A percentile compares a stretch with the other conserved stretches of the same genome.
Conservation (phyloP, 2,329 filamentous ascomycete species). For the Hirsutella rhossiliensis region DNA sequence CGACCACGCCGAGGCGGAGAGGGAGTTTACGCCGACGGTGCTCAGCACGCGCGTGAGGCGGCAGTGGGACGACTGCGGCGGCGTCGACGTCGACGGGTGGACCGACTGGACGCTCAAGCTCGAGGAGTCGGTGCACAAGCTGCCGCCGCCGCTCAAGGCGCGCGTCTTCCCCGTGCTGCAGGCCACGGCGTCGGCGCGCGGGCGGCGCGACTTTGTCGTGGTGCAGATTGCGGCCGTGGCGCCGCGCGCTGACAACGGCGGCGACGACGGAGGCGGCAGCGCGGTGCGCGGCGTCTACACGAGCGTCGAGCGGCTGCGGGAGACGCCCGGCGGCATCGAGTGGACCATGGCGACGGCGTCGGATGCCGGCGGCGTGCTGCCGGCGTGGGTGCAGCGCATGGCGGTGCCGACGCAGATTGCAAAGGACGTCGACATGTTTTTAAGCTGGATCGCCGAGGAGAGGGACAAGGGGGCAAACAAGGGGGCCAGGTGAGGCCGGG, state of each 20-base stretch:
- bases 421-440: constrained; percentile 60
- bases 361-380: constrained; percentile 56
- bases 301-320: constrained; percentile 50
- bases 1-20: constrained; percentile 27
- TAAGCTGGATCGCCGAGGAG: constrained; percentile 45
- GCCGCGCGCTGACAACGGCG: constrained; percentile 9
- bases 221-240: constrained; percentile 39
- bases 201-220: constrained; percentile 38
- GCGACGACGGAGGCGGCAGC: constrained; percentile 23
- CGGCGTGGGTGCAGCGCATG: constrained; percentile 52
- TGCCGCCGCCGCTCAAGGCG: constrained; percentile 47
- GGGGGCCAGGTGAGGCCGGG: neutral
- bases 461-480: constrained; percentile 15
- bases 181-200: constrained; percentile 34
- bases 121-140: constrained; percentile 53
- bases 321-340: constrained; percentile 34
- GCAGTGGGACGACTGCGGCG: constrained; percentile 31
- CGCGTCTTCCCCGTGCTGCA: constrained; percentile 58
- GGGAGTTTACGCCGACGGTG: constrained; percentile 26
- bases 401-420: constrained; percentile 50
- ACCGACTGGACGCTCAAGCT: constrained; percentile 35
- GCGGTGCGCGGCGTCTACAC: constrained; percentile 49
- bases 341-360: constrained; percentile 73
- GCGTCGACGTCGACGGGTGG: constrained; percentile 32
- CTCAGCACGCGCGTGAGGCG: constrained; percentile 21